Evolutionary conservation across 1,139 yeast genomes (phyloP).

Genomic region (Suhomyces guaymorum): DNA sequence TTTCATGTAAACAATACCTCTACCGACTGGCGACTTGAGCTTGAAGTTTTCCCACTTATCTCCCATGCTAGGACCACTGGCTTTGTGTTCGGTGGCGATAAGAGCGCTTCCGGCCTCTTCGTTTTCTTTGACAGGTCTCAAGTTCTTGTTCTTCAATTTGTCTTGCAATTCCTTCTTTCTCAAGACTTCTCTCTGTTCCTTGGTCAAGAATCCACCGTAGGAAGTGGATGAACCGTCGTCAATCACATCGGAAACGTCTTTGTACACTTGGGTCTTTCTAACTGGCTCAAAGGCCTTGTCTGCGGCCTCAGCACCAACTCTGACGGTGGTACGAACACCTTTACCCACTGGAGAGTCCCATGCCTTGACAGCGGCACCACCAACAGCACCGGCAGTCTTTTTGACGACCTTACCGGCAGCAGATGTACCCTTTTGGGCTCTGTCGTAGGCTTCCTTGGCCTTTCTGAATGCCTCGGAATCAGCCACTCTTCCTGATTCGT

Average conservation of each 20-base stretch:
- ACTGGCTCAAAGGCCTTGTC: slow-evolving; percentile 94
- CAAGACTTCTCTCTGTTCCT: slow-evolving; percentile 76
- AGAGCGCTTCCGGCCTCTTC: slow-evolving; percentile 86
- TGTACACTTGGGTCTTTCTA: slow-evolving; percentile 84
- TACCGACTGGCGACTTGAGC: slow-evolving; percentile 69
- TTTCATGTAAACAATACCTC: slow-evolving; percentile 59
- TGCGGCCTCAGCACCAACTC: slow-evolving; percentile 75
- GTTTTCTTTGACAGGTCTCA: slow-evolving; percentile 73
- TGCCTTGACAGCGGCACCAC: slow-evolving; percentile 84
- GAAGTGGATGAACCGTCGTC: slow-evolving; percentile 88
- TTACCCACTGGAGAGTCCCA: slow-evolving; percentile 97
- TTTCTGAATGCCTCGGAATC: slow-evolving; percentile 91
- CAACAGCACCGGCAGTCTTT: slow-evolving; percentile 93
- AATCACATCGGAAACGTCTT: slow-evolving; percentile 83
- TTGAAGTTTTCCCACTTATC: slow-evolving; percentile 72
- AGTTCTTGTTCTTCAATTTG: slow-evolving; percentile 33
- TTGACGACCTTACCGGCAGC: slow-evolving; percentile 83
- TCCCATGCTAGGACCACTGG: slow-evolving; percentile 67
- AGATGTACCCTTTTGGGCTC: slow-evolving; percentile 76
- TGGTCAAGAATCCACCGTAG: slow-evolving; percentile 90
- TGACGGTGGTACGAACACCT: slow-evolving; percentile 80
- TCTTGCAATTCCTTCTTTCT: slow-evolving; percentile 64
- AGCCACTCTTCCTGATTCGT: slow-evolving; percentile 92
- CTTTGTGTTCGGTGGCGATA: slow-evolving; percentile 79
- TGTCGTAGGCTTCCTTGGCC: slow-evolving; percentile 90